phyloP scores from a whole-genome alignment of 2,329 filamentous ascomycete species.

The Chrysoporthe cubensis region DNA sequence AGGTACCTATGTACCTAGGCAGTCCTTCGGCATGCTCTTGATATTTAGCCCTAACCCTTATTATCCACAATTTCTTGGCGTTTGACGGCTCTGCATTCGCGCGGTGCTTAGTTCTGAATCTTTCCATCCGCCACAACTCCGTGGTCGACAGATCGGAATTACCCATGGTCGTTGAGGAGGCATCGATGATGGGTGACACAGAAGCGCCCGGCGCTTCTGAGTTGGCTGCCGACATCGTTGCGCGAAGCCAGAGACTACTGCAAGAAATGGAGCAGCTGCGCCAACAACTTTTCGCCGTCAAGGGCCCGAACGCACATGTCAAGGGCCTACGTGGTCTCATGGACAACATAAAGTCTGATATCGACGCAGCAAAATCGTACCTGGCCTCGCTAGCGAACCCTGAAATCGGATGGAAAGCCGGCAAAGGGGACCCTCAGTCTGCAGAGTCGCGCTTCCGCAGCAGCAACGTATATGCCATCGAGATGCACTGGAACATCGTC shows the following conservation, averaged over 20 bases:
- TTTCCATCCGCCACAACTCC: not conserved
- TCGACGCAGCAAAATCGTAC: slow-evolving; percentile 8
- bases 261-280: slow-evolving; percentile 24
- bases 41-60: not conserved
- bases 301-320: slow-evolving; percentile 18
- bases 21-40: no score
- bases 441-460: slow-evolving; percentile 24
- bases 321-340: slow-evolving; percentile 20
- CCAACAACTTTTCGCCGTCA: slow-evolving; percentile 10
- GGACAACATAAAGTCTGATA: slow-evolving; percentile 14
- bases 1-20: no score
- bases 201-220: not conserved
- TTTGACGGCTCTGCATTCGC: not conserved
- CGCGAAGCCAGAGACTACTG: slow-evolving; percentile 20
- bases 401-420: not conserved
- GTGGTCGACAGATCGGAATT: not conserved
- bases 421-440: not conserved
- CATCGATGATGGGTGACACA: not conserved
- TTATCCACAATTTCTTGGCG: not conserved
- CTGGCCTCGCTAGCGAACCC: not conserved
- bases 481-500: slow-evolving; percentile 23
- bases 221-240: slow-evolving; percentile 22
- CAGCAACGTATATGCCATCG: slow-evolving; percentile 25
- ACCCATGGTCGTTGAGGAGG: not conserved
- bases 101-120: not conserved